Conservation (phyloP, 2,329 filamentous ascomycete species). For the Capronia coronata region DNA sequence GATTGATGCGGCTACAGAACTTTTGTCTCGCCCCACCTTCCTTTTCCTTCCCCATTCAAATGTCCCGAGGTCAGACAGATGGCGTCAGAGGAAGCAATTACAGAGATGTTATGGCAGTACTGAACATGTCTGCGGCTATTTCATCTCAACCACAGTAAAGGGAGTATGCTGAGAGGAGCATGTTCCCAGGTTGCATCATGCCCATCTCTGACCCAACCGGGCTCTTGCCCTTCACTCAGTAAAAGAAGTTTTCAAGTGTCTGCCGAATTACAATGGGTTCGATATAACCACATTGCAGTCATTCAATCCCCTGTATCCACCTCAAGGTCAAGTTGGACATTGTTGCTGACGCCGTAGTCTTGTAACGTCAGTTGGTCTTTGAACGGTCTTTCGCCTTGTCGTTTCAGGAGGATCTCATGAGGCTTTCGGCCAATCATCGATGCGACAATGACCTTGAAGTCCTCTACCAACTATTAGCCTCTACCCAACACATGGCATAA, state of each 20-base stretch:
- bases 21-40: slow-evolving; percentile 26
- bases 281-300: too few species aligned
- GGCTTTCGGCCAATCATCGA: slow-evolving; percentile 81
- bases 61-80: slow-evolving; percentile 14
- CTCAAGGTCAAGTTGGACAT: slow-evolving; percentile 56
- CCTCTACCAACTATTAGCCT: slow-evolving; percentile 38
- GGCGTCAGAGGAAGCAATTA: slow-evolving; percentile 13
- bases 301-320: slow-evolving; percentile 44
- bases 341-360: slow-evolving; percentile 91
- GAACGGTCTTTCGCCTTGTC: slow-evolving; percentile 87
- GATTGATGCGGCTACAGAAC: slow-evolving; percentile 1
- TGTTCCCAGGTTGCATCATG: too few species aligned
- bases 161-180: too few species aligned
- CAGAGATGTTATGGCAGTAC: too few species aligned
- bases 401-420: slow-evolving; percentile 84
- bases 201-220: too few species aligned
- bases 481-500: neutral
- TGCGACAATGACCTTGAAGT: slow-evolving; percentile 88
- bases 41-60: neutral
- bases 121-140: too few species aligned
- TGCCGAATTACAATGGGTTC: too few species aligned
- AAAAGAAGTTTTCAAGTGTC: too few species aligned
- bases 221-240: too few species aligned
- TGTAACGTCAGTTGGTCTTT: slow-evolving; percentile 82
- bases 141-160: too few species aligned